Conservation (phyloP, 441 rosid species). For the Isatis lusitanica region DNA sequence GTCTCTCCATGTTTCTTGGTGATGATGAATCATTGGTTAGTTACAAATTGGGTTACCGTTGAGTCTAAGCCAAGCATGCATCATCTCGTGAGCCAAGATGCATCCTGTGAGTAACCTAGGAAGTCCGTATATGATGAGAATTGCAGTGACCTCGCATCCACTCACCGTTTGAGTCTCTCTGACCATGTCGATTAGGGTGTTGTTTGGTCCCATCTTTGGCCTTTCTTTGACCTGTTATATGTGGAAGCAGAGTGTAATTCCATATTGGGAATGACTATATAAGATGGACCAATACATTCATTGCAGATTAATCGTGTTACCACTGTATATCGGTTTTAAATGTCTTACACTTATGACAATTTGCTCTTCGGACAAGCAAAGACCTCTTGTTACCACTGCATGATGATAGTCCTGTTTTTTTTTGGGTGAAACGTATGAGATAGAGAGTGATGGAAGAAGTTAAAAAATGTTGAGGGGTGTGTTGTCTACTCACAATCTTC, state of each 20-base stretch:
- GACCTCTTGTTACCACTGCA: constrained; percentile 86
- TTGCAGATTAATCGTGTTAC: too few relatives aligned
- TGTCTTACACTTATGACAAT: constrained; percentile 60
- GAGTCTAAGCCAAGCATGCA: constrained; percentile 96
- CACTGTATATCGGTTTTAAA: not conserved
- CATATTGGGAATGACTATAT: too few relatives aligned
- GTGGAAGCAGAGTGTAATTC: not conserved
- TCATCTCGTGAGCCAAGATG: constrained; percentile 93
- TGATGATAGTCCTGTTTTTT: constrained; percentile 66
- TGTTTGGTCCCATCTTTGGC: constrained; percentile 58
- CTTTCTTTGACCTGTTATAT: constrained; percentile 51
- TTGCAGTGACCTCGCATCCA: constrained; percentile 89
- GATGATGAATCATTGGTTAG: not conserved
- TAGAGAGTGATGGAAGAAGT: not conserved
- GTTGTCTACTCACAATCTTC: constrained; percentile 55
- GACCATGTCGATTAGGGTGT: constrained; percentile 46
- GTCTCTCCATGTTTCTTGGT: constrained; percentile 11
- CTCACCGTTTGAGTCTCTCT: constrained; percentile 62
- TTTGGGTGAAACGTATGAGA: not conserved
- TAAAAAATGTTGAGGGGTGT: not conserved
- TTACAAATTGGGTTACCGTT: constrained; percentile 26
- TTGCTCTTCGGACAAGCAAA: constrained; percentile 89
- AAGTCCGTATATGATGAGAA: constrained; percentile 84
- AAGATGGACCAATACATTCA: too few relatives aligned
- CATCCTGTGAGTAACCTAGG: constrained; percentile 85